Base-by-base conservation (phyloP, 805 yeast genomes). In the Kazachstania bromeliacearum region DNA sequence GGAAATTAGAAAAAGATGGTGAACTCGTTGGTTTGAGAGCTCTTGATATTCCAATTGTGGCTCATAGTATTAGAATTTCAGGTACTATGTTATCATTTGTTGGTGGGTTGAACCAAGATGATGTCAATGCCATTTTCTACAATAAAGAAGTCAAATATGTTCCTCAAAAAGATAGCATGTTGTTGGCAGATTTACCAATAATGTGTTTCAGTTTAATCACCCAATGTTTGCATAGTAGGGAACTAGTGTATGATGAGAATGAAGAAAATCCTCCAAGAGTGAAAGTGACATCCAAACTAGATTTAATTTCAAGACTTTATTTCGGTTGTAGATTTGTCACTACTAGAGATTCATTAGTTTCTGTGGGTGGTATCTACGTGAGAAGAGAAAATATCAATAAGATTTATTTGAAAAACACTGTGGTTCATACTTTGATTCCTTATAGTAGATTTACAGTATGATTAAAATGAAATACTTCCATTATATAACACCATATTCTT, bases 51-150 rank as follows among this genome's bases (percentile, higher is more conserved):
- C 43, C 47, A 23, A 33, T 51, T 9, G 58, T 53, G 4, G 60
- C 59, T 3, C 62, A 57, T 39, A 41, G 48, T 4, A 31, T 57
- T 41, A 39, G 39, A 4, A 40, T 37, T n/a, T 39, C 44, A 16
- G 55, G 55, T 13, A 42, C 43, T 23, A 34, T 42, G n/a, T 47
- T 51, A 9, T 41, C 50, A 4, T 40, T 48, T 24, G 30, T 50
- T n/a, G 60, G 60, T 17, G 62, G 62, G 2, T 33, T 57, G 34
- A 39, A 44, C n/a, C 57, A 53, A 33, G 40, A 41, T 4, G 62
- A 56, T 33, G 53, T 57, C 13, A 45, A 53, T 24, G 17, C 17
- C 7, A 26, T 50, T 13, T 50, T 40, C 28, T 28, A 36, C 9
- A 38, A 31, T 6, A 16, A 17, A 12, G 23, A 30, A 7, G n/a